A percentile compares a stretch with the other conserved stretches of the same genome.
Conservation (phyloP, 1,139 yeast species). For the Pichia sp. region DNA sequence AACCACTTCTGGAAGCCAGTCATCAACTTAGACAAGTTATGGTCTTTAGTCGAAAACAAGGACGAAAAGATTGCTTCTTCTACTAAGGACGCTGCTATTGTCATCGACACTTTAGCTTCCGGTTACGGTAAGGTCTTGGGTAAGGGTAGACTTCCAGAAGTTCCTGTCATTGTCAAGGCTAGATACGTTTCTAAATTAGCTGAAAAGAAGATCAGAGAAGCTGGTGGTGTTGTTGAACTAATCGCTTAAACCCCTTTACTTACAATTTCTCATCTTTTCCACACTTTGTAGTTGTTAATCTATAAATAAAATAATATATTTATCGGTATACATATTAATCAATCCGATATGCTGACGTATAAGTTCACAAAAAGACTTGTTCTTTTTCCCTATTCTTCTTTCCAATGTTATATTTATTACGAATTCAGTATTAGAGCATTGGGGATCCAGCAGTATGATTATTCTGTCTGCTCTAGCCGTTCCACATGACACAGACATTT, state of each 20-base stretch:
- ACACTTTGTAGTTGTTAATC: constrained; percentile 4
- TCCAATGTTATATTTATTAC: no score
- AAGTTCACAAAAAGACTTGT: neutral
- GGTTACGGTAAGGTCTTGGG: constrained; percentile 99
- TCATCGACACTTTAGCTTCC: constrained; percentile 97
- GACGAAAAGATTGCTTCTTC: constrained; percentile 89
- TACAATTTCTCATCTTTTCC: neutral
- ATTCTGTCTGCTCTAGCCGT: neutral
- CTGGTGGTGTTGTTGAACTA: constrained; percentile 99
- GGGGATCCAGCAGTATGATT: no score
- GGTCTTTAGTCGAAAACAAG: constrained; percentile 96
- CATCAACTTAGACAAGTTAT: constrained; percentile 96
- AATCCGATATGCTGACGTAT: neutral
- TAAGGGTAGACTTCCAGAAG: constrained; percentile 97
- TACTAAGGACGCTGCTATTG: constrained; percentile 92
- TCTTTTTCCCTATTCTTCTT: neutral
- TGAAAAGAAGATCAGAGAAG: constrained; percentile 99
- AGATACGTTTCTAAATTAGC: constrained; percentile 99
- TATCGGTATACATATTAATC: neutral
- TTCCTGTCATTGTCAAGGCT: constrained; percentile 98
- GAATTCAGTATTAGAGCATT: no score
- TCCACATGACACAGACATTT: neutral
- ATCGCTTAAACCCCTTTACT: constrained; percentile 63
- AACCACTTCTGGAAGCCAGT: constrained; percentile 98
- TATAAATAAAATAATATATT: constrained; percentile 4